Conservation (phyloP, 2,329 filamentous ascomycete species). For the Curvularia hawaiiensis region DNA sequence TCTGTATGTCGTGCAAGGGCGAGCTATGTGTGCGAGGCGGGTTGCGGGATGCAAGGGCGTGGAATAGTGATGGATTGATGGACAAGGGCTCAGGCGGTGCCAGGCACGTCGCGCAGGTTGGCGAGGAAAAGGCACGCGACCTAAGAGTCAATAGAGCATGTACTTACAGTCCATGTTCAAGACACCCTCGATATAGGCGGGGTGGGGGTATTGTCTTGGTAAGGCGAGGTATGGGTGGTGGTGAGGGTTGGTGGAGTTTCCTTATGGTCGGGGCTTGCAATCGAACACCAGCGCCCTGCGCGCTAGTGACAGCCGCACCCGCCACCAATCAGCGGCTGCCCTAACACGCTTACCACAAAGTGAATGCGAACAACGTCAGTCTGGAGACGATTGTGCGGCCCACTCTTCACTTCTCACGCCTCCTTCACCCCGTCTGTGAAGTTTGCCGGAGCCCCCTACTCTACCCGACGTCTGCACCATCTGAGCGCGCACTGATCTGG, state of each 20-base stretch:
- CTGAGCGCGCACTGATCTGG: conserved; percentile 4
- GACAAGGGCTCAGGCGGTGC: conserved; percentile 38
- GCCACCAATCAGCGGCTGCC: conserved; percentile 26
- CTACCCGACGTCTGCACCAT: conserved; percentile 2
- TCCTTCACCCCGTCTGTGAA: conserved; percentile 6
- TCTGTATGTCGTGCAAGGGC: conserved; percentile 18
- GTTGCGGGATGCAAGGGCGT: conserved; percentile 38
- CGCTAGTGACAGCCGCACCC: conserved; percentile 16
- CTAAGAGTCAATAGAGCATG: conserved; percentile 41
- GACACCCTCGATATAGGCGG: conserved; percentile 50
- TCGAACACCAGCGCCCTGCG: conserved; percentile 6
- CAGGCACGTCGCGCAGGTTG: conserved; percentile 24
- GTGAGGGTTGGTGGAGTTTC: conserved; percentile 36
- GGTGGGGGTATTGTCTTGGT: conserved; percentile 33
- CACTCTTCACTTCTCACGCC: conserved; percentile 15
- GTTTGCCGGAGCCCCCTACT: background rate
- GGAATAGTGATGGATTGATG: conserved; percentile 43
- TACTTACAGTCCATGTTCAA: conserved; percentile 66
- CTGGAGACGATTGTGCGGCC: conserved; percentile 6
- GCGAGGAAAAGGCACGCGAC: conserved; percentile 24
- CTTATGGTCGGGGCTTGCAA: conserved; percentile 15
- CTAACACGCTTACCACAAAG: conserved; percentile 22
- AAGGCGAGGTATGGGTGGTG: conserved; percentile 39
- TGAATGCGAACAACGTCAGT: conserved; percentile 30
- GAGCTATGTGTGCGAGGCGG: conserved; percentile 23